Evolutionary conservation across 2,329 filamentous ascomycete genomes (phyloP), one percentile per base, ranked within the genome.

Genomic region (Berkeleyomyces rouxiae): DNA sequence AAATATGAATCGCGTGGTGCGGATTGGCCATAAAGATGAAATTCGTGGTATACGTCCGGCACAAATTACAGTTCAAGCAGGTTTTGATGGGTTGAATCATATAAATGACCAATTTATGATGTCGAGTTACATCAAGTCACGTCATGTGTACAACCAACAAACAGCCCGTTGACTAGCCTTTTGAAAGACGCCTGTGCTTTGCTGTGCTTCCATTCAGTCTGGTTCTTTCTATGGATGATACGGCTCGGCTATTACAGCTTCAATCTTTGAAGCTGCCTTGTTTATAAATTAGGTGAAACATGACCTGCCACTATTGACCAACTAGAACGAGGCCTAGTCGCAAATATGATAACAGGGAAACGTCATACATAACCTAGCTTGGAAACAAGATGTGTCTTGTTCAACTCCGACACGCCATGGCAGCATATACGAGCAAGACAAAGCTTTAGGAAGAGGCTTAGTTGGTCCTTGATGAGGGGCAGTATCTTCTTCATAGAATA

Each of bases 401-500:
- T 39, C 11, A 55, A 16, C 33, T 9, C n/a, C 33, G n/a, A 39
- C 13, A 4, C 36, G 39, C 51, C 36, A 37, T n/a, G 2, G 51
- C 7, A 55, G 36, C 39, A 55, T 16, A 11, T n/a, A 55, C 33
- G 39, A 36, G n/a, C 51, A 39, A 13, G 10, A 3, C 10, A 55
- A 39, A 7, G 51, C 11, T 6, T 3, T 36, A 9, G 37, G 7
- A 49, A 16, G 10, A 55, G n/a, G 3, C 23, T 36, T 11, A 16
- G 11, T n/a, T 46, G 43, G 43, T 46, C 5, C 11, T 6, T 31
- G 33, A 16, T 39, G 7, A 2, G n/a, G 2, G 3, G 7, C n/a
- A 39, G 16, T 36, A 3, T 36, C 7, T 11, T 39, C 11, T 13
- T 55, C 36, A 83, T 66, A 84, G 75, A 67, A 84, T 73, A 53